These are phyloP conservation scores for Diaporthe citriasiana DNA, from an alignment of 2,329 filamentous ascomycete genomes.

Conservation along the genomic window DNA sequence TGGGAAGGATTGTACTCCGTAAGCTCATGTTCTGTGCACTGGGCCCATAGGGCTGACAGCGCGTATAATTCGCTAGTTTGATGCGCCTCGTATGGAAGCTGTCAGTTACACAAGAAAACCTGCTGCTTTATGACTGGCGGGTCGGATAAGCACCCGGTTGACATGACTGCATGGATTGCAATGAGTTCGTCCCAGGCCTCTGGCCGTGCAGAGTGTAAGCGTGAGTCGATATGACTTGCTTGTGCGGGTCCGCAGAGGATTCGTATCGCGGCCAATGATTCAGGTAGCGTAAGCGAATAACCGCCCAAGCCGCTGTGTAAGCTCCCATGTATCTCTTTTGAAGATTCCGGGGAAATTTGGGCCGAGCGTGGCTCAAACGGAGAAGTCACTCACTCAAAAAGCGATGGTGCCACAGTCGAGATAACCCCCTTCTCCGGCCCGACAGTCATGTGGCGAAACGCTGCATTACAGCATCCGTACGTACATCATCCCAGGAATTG, in stretches of 20 bases:
- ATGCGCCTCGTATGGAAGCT: slow-evolving; percentile 4
- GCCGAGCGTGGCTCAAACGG: background rate
- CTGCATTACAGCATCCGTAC: background rate
- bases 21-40: slow-evolving; percentile 33
- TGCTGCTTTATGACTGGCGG: slow-evolving; percentile 11
- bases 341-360: background rate
- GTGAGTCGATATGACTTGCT: slow-evolving; percentile 2
- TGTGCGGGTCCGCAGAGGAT: slow-evolving; percentile 3
- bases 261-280: slow-evolving; percentile 18
- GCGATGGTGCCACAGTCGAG: background rate
- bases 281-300: slow-evolving; percentile 13
- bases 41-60: slow-evolving; percentile 37
- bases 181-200: background rate
- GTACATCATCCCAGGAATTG: background rate
- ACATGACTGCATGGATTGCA: slow-evolving; percentile 4
- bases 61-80: slow-evolving; percentile 21
- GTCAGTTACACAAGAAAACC: slow-evolving; percentile 13
- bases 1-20: slow-evolving; percentile 31
- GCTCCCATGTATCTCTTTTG: background rate
- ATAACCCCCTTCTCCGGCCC: background rate
- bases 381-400: slow-evolving; percentile 3
- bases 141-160: slow-evolving; percentile 14
- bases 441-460: background rate
- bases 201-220: background rate
- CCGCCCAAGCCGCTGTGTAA: slow-evolving; percentile 3